Evolutionary conservation across 805 yeast species (phyloP), one percentile per base, ranked within the genome.

Genomic region (Diddensiella santjacobensis): DNA sequence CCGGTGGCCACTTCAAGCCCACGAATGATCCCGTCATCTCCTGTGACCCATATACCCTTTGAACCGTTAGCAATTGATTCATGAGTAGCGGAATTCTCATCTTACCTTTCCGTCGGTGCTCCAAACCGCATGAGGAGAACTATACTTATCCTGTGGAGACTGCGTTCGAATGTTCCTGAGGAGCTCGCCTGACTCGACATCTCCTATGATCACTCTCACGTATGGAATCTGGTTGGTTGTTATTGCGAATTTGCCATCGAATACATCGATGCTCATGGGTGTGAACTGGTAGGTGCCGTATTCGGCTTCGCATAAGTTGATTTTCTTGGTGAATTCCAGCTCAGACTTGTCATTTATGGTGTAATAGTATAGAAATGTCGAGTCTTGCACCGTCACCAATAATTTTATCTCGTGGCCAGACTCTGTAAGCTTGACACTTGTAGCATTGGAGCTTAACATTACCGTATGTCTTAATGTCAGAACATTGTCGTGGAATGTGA

Each of bases 141-240:
- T 78, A 57, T 71, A 84, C 60, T 81, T 81, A 57, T 83, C 87
- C 62, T 84, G 90, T 1, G 88, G 87, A 1, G 85, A 71, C 50
- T 72, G 51, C 0, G 87, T 73, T 53, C 70, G 73, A 44, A 69
- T 59, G 42, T 77, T 77, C 3, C 73, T 65, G 15, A 72, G 50
- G 3, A 77, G 67, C n/a, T 60, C 42, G 6, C 68, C 53, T 18
- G 43, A 36, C 6, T 53, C 62, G 13, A 53, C 45, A 20, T 51
- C 61, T 0, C 81, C 71, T 0, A 85, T 62, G 1, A 87, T 73
- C 10, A 85, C 54, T 54, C 95, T 65, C 86, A 85, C 79, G 58
- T 72, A 84, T 3, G 96, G 96, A 11, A 77, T 74, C 58, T 87
- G 91, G 1, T 89, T 81, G 0, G 96, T 87, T 0, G 81, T 87